Evolutionary conservation across 148 eudicot genomes (phyloP), one percentile per base, ranked within the genome.

Genomic region (Heliamphora exappendiculata): DNA sequence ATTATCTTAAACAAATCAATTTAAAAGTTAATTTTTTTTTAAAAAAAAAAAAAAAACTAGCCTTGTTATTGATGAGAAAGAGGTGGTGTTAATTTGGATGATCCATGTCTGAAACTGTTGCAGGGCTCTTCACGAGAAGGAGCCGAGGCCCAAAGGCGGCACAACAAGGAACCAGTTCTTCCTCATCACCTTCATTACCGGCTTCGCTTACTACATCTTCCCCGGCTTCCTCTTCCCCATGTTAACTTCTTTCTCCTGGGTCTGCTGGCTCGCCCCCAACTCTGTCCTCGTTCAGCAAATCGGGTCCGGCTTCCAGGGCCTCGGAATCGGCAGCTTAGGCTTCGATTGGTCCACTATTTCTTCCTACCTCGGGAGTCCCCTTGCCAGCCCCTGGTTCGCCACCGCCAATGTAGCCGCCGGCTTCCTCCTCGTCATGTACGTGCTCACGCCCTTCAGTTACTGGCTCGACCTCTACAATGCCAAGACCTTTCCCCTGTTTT

Each of bases 331-430:
- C 14, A 73, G 91, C 3, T 64, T 92, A 2, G 94, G 88, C 7
- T 16, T 88, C 1, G 94, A 90, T 50, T 90, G 92, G 94, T 29
- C 90, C 0, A 81, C 93, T 0, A 87, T 88, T 72, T 79, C 87
- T 0, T 80, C 89, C 0, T 89, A 85, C 75, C 86, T 90, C 0
- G 93, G 91, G 17, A 90, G 87, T 62, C 97, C 94, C 20, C 76
- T 92, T 3, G 91, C 93, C 57, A 89, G 91, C 76, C 95, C 97
- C 0, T 89, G 93, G 93, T 89, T 90, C 57, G 93, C 91, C 31
- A 86, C 95, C 3, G 91, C 86, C 59, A 92, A 92, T 41, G 44
- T 89, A 19, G 91, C 87, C 0, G 68, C 65, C 0, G 95, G 97
- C 14, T 89, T 76, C 72, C 49, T 33, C 28, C 10, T 88, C 50